These are phyloP conservation scores for Aspergillus tamarii DNA, from an alignment of 2,329 filamentous ascomycete genomes.

Conservation along the genomic window DNA sequence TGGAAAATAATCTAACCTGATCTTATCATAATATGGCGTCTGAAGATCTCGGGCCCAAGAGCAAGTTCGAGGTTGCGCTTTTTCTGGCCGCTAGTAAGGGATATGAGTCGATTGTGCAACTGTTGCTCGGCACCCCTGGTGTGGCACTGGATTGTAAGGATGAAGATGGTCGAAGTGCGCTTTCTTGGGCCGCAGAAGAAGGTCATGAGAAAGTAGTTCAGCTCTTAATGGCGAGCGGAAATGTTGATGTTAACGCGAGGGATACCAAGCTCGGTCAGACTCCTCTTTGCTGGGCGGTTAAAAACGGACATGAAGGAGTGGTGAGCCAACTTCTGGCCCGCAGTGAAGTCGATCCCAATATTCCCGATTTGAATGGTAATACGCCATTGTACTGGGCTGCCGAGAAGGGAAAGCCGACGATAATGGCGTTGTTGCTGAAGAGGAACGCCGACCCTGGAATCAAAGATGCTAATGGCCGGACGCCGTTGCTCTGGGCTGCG, in stretches of 20 bases:
- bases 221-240: constrained; percentile 18
- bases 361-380: constrained; percentile 16
- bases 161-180: constrained; percentile 23
- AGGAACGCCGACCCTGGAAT: constrained; percentile 17
- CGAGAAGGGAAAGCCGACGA: constrained; percentile 22
- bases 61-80: constrained; percentile 28
- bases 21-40: background rate
- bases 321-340: constrained; percentile 18
- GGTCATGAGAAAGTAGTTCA: constrained; percentile 26
- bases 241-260: constrained; percentile 19
- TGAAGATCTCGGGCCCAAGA: constrained; percentile 9
- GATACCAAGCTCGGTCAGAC: constrained; percentile 20
- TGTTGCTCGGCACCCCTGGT: constrained; percentile 25
- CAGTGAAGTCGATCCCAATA: constrained; percentile 22
- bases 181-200: constrained; percentile 27
- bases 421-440: constrained; percentile 27
- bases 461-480: constrained; percentile 13
- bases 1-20: background rate
- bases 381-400: constrained; percentile 24
- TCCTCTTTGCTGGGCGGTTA: constrained; percentile 25
- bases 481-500: constrained; percentile 20
- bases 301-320: constrained; percentile 21
- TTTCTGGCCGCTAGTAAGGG: constrained; percentile 28
- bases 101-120: constrained; percentile 29
- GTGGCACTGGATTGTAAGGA: constrained; percentile 26